Base-by-base conservation (phyloP, 1,139 yeast species). In the Sugiyamaella sp. region DNA sequence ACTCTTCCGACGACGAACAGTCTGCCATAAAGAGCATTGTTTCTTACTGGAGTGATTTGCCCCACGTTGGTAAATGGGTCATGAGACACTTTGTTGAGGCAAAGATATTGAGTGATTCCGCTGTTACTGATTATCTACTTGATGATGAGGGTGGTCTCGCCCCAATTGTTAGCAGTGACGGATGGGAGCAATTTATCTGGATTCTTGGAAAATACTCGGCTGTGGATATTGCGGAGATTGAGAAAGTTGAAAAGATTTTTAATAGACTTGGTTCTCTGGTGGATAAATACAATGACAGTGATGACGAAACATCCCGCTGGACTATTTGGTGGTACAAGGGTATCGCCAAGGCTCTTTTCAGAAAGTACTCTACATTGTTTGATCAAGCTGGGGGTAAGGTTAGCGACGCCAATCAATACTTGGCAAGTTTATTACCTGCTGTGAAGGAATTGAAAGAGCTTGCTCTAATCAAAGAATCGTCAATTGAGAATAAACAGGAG, bases 31-130 rank as follows among this genome's bases (percentile, higher is more conserved):
- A 84, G 52, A 79, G 90, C 1, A 82, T 87, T 9, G 72, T 89
- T 59, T 76, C 88, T 58, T 82, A 85, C 63, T 90, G 97, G 97
- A 77, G 81, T 51, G 81, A 81, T 57, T 89, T 87, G 63, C 93
- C 96, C 0, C 88, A 89, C 69, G 87, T 86, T 55, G 91, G 89
- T 1, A 85, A 81, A 60, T 75, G 89, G 61, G 82, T 89, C 16
- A 74, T 86, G 62, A 89, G 83, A 63, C 81, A 80, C 57, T 78
- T 85, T 64, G 79, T 80, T 57, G 82, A 79, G 53, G 77, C 76
- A 14, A 60, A 54, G 16, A 49, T 67, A 27, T 44, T 67, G 2
- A 49, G 62, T 21, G 60, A 58, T 9, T 45, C 48, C 17, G 33
- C 51, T n/a, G 51, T 63, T 9, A 48, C 60, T 39, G 49, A 51